These are phyloP conservation scores for Nitzschia inconspicua DNA, from an alignment of 108 stramenopile species.

Conservation along the genomic window DNA sequence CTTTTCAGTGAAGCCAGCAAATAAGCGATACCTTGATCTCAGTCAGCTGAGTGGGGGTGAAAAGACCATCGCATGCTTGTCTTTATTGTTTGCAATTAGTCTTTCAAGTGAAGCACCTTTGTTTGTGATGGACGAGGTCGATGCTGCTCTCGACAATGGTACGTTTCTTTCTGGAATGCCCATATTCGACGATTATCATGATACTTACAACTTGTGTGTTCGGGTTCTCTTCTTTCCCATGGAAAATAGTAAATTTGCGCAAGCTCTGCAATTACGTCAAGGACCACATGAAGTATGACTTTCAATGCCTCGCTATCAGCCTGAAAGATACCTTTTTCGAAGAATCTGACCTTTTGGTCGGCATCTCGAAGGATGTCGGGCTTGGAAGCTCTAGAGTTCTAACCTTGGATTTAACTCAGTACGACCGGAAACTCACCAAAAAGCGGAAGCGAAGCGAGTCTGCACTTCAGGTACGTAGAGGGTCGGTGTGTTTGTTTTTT, in stretches of 20 bases:
- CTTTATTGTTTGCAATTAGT: slow-evolving; percentile 98
- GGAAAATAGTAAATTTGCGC: slow-evolving; percentile 95
- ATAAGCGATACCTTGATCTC: slow-evolving; percentile 99
- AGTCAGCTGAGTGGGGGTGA: slow-evolving; percentile 99
- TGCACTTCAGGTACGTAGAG: too few relatives aligned
- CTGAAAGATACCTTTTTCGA: slow-evolving; percentile 98
- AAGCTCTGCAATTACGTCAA: slow-evolving; percentile 98
- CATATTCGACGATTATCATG: neutral
- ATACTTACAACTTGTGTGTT: neutral
- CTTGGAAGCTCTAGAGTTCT: slow-evolving; percentile 76
- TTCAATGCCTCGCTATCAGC: slow-evolving; percentile 99
- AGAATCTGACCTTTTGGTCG: slow-evolving; percentile 84
- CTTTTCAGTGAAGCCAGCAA: slow-evolving; percentile 99
- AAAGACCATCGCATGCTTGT: slow-evolving; percentile 98
- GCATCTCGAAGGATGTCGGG: slow-evolving; percentile 88
- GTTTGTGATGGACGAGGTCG: slow-evolving; percentile 99
- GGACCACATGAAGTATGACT: slow-evolving; percentile 78
- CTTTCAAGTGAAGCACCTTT: slow-evolving; percentile 93
- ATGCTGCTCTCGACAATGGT: slow-evolving; percentile 85
- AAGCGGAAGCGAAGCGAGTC: slow-evolving; percentile 9
- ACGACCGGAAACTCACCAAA: slow-evolving; percentile 34
- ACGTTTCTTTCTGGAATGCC: neutral
- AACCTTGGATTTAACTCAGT: slow-evolving; percentile 81
- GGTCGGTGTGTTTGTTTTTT: too few relatives aligned
- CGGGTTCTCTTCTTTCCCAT: too few relatives aligned